Base-by-base conservation (phyloP, 257 asterid species). In the Scutellaria galericulata region DNA sequence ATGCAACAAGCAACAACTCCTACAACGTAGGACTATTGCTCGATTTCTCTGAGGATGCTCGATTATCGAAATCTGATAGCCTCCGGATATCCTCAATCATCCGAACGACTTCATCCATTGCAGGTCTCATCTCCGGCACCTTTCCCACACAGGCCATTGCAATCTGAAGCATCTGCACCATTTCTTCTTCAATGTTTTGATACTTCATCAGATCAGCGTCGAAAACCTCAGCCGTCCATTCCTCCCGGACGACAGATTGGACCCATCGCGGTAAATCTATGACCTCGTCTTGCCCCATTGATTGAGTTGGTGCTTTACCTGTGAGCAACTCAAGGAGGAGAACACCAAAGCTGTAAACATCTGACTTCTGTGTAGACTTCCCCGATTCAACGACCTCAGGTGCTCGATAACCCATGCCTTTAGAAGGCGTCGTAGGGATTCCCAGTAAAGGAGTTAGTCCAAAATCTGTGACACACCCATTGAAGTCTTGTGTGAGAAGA, bases 171-270 rank as follows among this genome's bases (percentile, higher is more conserved):
- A 87, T 83, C 70, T 84, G 93, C 67, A 85, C 87, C 96, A 89
- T 85, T 74, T 87, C 88, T 13, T 82, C 93, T 83, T 89, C 93
- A 1, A 77, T 69, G 69, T 83, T 85, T 24, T 48, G 81, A 54
- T 72, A 74, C 80, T 77, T 83, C 27, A 84, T 71, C 66, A 89
- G 81, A 52, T 81, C 82, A 40, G 82, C 70, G 39, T 89, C 96
- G 42, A 89, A 89, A 42, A 89, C 89, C 87, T 87, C 96, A 6
- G 96, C 89, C 27, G 96, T 89, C 93, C 96, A 89, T 70, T 89
- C 91, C 81, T 87, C 93, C 79, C 87, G 79, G 57, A 87, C 91
- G 15, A 89, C 86, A 13, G 93, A 89, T 45, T 87, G 93, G 46
- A 89, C 93, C 96, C 96, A 89, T 18, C 78, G 53, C 1, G 96